These are phyloP conservation scores for Blastomyces gilchristii DNA, from an alignment of 2,329 filamentous ascomycete genomes.

Conservation along the genomic window DNA sequence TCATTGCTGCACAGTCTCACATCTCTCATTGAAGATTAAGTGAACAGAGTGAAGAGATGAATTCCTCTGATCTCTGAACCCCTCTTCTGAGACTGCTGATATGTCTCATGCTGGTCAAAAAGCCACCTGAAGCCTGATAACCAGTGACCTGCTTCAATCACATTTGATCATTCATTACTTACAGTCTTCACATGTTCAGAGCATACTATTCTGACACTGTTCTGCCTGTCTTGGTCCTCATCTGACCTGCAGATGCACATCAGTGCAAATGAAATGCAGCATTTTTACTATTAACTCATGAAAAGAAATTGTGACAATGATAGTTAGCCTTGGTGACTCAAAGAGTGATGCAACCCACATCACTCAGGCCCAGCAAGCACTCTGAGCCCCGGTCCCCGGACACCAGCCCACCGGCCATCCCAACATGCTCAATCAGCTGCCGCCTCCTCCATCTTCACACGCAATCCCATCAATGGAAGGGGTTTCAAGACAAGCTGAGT, in stretches of 20 bases:
- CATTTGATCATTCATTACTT: too few relatives aligned
- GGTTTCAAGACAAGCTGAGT: too few relatives aligned
- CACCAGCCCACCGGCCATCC: too few relatives aligned
- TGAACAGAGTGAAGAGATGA: neutral
- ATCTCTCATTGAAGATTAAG: neutral
- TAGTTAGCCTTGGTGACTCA: neutral
- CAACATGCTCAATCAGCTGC: too few relatives aligned
- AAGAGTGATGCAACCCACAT: neutral
- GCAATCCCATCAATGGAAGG: too few relatives aligned
- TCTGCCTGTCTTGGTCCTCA: neutral
- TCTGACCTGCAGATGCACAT: neutral
- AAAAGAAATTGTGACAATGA: neutral
- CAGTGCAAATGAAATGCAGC: neutral
- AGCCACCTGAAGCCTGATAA: too few relatives aligned
- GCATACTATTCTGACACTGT: neutral
- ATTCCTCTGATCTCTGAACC: neutral
- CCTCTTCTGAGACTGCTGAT: too few relatives aligned
- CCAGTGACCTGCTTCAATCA: too few relatives aligned
- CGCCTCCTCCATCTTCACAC: too few relatives aligned
- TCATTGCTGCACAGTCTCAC: neutral
- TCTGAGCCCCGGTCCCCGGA: too few relatives aligned
- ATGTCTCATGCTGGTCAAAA: too few relatives aligned
- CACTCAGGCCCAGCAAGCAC: too few relatives aligned
- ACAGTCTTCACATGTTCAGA: neutral
- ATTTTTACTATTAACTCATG: neutral